Base-by-base conservation (phyloP, 257 asterid genomes). In the Solanum gracilifrons region DNA sequence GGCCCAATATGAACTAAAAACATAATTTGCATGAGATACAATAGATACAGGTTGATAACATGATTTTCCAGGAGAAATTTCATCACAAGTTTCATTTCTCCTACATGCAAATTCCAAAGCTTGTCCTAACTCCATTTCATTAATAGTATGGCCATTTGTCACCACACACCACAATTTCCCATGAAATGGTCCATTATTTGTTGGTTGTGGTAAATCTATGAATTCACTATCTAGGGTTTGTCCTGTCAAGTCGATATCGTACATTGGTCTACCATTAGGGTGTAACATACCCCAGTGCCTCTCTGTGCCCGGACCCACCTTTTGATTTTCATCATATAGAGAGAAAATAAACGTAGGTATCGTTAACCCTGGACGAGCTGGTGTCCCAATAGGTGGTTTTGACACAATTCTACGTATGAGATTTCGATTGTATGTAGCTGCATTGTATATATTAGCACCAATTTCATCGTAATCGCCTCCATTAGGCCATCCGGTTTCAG, bases 401-500 rank as follows among this genome's bases (percentile, higher is more conserved):
- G 91, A 29, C 1, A 89, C 86, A 89, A 94, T 60, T 79, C 92
- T 94, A 11, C 35, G 87, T 4, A 93, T 92, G 4, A 96, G 89
- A 20, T 93, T 93, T 35, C 94, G 90, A 21, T 93, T 90, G 60
- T 94, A 96, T 7, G 90, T 90, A 0, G 97, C 98, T 35, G 99
- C 98, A 27, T 96, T 96, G 90, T 93, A 88, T 0, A 88, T 23
- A 87, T 88, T 96, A 0, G 97, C 98, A 6, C 99, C 98, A 0
- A 91, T 90, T 41, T 96, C 92, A 51, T 96, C 99, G 9, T 93
- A 83, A 85, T 96, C 99, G 0, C 99, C 98, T 3, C 88, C 93
- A 41, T 91, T 94, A 37, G 99, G 99, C 99, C 99, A 96, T 0
- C 99, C 99, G 0, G 98, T 95, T 74, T 94, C 98, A 8, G 98